Evolutionary conservation across 2,329 filamentous ascomycete species (phyloP).

Genomic region (Rhynchosporium secalis): DNA sequence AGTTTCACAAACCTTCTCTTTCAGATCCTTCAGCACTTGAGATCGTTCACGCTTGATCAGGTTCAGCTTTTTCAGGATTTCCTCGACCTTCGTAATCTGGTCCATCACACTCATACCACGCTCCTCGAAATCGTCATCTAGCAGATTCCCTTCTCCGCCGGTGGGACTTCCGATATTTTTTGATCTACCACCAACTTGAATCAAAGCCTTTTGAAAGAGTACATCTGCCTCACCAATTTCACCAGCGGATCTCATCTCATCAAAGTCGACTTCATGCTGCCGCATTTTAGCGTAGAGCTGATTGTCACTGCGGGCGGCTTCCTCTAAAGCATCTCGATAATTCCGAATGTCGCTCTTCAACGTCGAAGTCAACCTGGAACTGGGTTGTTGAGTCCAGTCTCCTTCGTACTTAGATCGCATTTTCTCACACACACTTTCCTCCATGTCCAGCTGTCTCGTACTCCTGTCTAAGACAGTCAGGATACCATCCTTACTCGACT

Average conservation of each 20-base stretch:
- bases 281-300: constrained; percentile 81
- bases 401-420: constrained; percentile 96
- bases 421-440: constrained; percentile 97
- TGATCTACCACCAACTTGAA: constrained; percentile 66
- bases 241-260: constrained; percentile 90
- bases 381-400: constrained; percentile 97
- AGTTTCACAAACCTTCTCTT: constrained; percentile 75
- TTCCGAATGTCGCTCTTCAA: constrained; percentile 82
- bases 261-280: constrained; percentile 85
- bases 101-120: constrained; percentile 78
- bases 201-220: constrained; percentile 83
- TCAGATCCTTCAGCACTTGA: constrained; percentile 93
- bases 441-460: constrained; percentile 88
- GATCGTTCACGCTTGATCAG: constrained; percentile 88
- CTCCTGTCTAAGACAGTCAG: constrained; percentile 72
- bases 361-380: constrained; percentile 83
- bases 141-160: constrained; percentile 66
- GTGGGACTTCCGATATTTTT: constrained; percentile 61
- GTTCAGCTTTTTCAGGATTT: constrained; percentile 86
- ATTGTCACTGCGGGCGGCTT: constrained; percentile 82
- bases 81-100: constrained; percentile 86
- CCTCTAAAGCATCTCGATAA: constrained; percentile 85
- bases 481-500: constrained; percentile 75
- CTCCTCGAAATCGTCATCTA: constrained; percentile 92
- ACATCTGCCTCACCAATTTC: constrained; percentile 84